Evolutionary conservation across 139 green algal genomes (phyloP), one percentile per base, ranked within the genome.

Genomic region (Desmodesmus armatus): DNA sequence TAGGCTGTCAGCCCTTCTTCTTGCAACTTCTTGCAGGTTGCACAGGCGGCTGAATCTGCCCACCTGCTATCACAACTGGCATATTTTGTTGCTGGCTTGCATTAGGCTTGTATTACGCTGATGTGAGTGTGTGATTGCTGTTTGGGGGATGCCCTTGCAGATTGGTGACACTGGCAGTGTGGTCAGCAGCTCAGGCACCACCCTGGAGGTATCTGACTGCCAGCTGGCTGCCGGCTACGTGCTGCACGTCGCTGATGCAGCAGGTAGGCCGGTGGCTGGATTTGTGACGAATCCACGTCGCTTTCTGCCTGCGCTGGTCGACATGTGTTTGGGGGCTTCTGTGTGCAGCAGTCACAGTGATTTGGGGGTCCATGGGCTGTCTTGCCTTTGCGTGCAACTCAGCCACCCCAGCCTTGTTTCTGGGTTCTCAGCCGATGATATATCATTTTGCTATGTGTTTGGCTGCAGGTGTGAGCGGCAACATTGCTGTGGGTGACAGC

Each of bases 151-250:
- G 13, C 29, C 39, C 37, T 21, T 43, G 40, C 96, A 98, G 89
- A 91, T 96, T 33, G 92, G 90, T 13, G 96, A 99, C 89, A 95
- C 89, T 0, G 96, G 96, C 69, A 44, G 35, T 35, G 41, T 98
- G 0, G 74, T 84, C 1, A 85, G 40, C 31, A 15, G 78, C 29
- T 77, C 49, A 37, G 89, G 91, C 60, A 43, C n/a, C 40, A 82
- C 51, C 55, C 69, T 88, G 25, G 51, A 84, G 39, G 71, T 89
- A 5, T 62, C 39, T 11, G 67, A 88, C 66, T 60, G 53, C 21
- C 86, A 94, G 80, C 88, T 97, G 7, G 98, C 98, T 5, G 97
- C 96, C 3, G 98, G 98, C 39, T 99, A 96, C 78, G 96, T 99
- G 78, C 89, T 99, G 75, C 98, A 99, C 81, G 81, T 96, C 27